Conservation (phyloP, 192 early-diverging fungal species). For the Thamnidium elegans region DNA sequence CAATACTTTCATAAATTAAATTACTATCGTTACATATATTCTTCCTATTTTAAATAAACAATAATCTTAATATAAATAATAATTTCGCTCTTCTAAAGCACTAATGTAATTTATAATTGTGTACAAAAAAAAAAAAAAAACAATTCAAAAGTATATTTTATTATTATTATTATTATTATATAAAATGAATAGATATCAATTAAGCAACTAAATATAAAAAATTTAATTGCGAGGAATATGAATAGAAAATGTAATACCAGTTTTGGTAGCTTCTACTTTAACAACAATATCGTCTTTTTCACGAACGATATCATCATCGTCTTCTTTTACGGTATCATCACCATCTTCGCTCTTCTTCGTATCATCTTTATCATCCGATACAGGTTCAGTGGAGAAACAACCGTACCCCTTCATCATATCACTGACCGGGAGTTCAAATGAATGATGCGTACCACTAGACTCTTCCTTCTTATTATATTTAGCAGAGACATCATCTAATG, state of each 20-base stretch:
- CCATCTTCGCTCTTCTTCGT: not conserved
- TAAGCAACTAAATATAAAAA: not conserved
- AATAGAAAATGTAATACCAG: conserved; percentile 20
- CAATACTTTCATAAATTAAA: conserved; percentile 3
- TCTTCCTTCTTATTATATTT: conserved; percentile 1
- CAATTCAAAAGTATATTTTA: too few relatives aligned
- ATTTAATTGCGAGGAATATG: conserved; percentile 22
- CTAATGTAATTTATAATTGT: too few relatives aligned
- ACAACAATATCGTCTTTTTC: conserved; percentile 19
- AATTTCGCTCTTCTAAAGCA: too few relatives aligned
- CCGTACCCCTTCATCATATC: not conserved
- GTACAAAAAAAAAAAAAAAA: too few relatives aligned
- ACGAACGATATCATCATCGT: not conserved
- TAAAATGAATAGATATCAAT: not conserved
- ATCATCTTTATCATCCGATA: not conserved
- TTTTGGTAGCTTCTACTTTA: conserved; percentile 25
- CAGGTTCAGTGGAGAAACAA: not conserved
- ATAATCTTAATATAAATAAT: too few relatives aligned
- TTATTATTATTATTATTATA: too few relatives aligned
- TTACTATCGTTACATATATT: too few relatives aligned
- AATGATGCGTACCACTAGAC: conserved; percentile 2
- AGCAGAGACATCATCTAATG: not conserved
- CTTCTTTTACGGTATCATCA: not conserved
- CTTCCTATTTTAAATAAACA: too few relatives aligned
- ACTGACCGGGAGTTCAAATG: conserved; percentile 10